phyloP scores from a whole-genome alignment of 768 basidiomycete genomes.

The Boletus reticuloceps region DNA sequence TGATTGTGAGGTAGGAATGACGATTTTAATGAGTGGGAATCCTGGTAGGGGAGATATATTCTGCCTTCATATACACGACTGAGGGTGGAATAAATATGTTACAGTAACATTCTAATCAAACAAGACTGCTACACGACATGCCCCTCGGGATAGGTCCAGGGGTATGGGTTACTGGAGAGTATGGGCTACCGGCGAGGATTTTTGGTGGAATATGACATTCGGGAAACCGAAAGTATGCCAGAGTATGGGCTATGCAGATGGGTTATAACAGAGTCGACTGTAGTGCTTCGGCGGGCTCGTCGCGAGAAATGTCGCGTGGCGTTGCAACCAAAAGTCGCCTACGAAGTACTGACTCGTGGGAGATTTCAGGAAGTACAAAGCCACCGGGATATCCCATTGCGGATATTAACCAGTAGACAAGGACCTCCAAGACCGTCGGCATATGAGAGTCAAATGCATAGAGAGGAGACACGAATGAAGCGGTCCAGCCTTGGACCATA shows the following conservation, averaged over 20 bases:
- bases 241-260: too few relatives aligned
- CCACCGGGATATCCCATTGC: conserved; percentile 41
- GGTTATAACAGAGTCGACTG: too few relatives aligned
- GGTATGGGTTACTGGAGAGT: too few relatives aligned
- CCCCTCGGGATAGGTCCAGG: too few relatives aligned
- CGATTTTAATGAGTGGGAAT: too few relatives aligned
- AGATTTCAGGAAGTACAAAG: conserved; percentile 27
- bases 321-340: conserved; percentile 27
- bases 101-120: conserved; percentile 4
- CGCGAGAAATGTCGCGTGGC: conserved; percentile 23
- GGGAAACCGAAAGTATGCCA: too few relatives aligned
- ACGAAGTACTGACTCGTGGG: conserved; percentile 16
- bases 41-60: too few relatives aligned
- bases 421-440: conserved; percentile 50
- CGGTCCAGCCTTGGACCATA: conserved; percentile 45
- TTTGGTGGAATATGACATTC: conserved; percentile 4
- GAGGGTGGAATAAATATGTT: too few relatives aligned
- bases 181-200: too few relatives aligned
- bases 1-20: too few relatives aligned
- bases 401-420: conserved; percentile 57
- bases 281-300: conserved; percentile 19
- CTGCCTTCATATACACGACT: too few relatives aligned
- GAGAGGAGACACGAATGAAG: conserved; percentile 49
- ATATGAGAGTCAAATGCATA: conserved; percentile 37
- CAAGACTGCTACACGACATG: too few relatives aligned